These are phyloP conservation scores for Aspergillus fijiensis DNA, from an alignment of 2,329 filamentous ascomycete genomes.

Conservation along the genomic window DNA sequence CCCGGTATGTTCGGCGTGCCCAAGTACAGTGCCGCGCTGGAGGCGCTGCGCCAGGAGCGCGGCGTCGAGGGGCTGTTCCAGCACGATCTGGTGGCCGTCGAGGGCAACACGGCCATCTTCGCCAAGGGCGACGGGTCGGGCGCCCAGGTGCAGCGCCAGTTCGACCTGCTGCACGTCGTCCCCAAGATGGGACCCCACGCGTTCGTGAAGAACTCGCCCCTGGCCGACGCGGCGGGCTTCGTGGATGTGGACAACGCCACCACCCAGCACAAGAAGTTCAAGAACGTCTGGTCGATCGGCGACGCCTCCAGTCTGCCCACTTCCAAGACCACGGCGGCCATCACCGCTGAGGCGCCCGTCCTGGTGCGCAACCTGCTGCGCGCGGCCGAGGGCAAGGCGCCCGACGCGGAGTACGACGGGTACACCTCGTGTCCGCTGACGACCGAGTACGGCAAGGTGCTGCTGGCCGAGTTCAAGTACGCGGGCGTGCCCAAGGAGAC, in stretches of 20 bases:
- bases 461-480: slow-evolving; percentile 67
- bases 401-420: slow-evolving; percentile 51
- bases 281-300: slow-evolving; percentile 60
- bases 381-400: slow-evolving; percentile 47
- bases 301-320: slow-evolving; percentile 61
- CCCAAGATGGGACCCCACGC: slow-evolving; percentile 61
- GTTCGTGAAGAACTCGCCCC: slow-evolving; percentile 54
- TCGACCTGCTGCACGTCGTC: slow-evolving; percentile 58
- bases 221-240: slow-evolving; percentile 57
- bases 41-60: slow-evolving; percentile 54
- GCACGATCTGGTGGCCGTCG: slow-evolving; percentile 56
- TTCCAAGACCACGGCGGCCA: slow-evolving; percentile 56
- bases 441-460: slow-evolving; percentile 61
- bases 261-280: slow-evolving; percentile 54
- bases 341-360: slow-evolving; percentile 54
- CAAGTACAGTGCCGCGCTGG: slow-evolving; percentile 58
- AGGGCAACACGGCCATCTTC: slow-evolving; percentile 57
- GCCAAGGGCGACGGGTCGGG: slow-evolving; percentile 43
- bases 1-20: slow-evolving; percentile 61
- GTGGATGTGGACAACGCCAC: slow-evolving; percentile 59
- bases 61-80: slow-evolving; percentile 60
- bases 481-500: slow-evolving; percentile 64
- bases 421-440: slow-evolving; percentile 58
- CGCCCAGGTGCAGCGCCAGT: slow-evolving; percentile 47
- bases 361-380: slow-evolving; percentile 52